phyloP scores from a whole-genome alignment of 2,329 filamentous ascomycete species.

The Ceratocystis huliohia region DNA sequence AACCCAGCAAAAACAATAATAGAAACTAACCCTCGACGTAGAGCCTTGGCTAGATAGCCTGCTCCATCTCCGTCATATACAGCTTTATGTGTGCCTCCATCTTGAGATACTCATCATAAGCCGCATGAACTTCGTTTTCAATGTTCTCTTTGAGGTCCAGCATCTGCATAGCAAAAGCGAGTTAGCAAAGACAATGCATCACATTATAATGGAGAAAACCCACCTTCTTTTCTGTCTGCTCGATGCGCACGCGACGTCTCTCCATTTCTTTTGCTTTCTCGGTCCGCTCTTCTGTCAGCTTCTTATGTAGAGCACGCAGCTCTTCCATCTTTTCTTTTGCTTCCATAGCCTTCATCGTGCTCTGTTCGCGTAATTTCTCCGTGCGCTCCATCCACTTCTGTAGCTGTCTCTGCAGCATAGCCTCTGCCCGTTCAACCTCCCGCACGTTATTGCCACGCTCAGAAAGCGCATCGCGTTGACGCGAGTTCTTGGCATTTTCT shows the following conservation, averaged over 20 bases:
- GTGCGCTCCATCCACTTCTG: constrained; percentile 78
- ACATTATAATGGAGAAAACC: constrained; percentile 8
- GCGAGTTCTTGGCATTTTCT: constrained; percentile 64
- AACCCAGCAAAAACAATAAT: constrained; percentile 1
- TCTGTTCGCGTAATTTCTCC: constrained; percentile 67
- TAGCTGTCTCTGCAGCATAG: constrained; percentile 70
- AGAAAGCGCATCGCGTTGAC: constrained; percentile 74
- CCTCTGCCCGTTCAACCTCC: constrained; percentile 81
- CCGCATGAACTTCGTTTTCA: constrained; percentile 80
- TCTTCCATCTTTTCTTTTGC: constrained; percentile 87
- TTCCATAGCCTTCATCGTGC: constrained; percentile 64
- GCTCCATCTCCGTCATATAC: constrained; percentile 98
- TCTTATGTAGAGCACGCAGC: constrained; percentile 63
- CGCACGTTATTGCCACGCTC: constrained; percentile 81
- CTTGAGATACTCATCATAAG: constrained; percentile 91
- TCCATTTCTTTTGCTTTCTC: constrained; percentile 90
- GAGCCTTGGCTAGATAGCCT: constrained; percentile 45
- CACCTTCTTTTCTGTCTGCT: constrained; percentile 98
- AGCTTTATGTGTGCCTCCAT: constrained; percentile 94
- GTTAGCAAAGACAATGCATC: constrained; percentile 7
- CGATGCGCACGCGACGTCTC: constrained; percentile 78
- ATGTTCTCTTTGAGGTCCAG: constrained; percentile 94
- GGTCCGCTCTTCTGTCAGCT: constrained; percentile 68
- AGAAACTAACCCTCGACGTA: not conserved
- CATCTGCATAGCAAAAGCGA: constrained; percentile 51